Conservation (phyloP, 208 protist genomes). For the Acanthamoeba triangularis region DNA sequence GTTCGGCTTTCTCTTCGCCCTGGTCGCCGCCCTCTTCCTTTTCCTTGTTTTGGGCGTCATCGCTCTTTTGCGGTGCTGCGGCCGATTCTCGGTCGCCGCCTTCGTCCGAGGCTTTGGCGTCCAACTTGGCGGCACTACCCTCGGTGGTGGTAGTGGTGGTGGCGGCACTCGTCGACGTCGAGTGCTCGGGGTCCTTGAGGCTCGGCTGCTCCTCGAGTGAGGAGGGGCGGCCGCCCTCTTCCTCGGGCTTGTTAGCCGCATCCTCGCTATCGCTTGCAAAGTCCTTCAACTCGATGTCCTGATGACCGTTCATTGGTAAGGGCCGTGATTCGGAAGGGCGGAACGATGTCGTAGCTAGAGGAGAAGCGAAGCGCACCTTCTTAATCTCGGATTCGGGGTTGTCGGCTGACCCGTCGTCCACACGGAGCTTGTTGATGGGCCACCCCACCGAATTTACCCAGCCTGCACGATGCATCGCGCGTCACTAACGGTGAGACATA, state of each 20-base stretch:
- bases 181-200: background rate
- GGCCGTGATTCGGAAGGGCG: background rate
- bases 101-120: no score
- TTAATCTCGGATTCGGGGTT: background rate
- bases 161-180: background rate
- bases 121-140: no score
- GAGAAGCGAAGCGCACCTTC: background rate
- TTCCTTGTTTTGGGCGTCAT: no score
- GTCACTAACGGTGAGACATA: background rate
- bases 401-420: background rate
- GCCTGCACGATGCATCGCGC: background rate
- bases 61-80: background rate
- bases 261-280: background rate
- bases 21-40: no score
- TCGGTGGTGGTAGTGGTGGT: background rate
- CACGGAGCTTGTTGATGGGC: constrained; percentile 11
- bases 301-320: background rate
- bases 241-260: background rate
- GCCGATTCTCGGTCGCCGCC: background rate
- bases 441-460: constrained; percentile 4
- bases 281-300: constrained; percentile 2
- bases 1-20: no score
- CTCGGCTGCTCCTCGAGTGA: background rate
- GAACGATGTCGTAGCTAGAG: background rate
- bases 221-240: background rate